phyloP scores from a whole-genome alignment of 2,329 filamentous ascomycete species.

The Scedosporium boydii region DNA sequence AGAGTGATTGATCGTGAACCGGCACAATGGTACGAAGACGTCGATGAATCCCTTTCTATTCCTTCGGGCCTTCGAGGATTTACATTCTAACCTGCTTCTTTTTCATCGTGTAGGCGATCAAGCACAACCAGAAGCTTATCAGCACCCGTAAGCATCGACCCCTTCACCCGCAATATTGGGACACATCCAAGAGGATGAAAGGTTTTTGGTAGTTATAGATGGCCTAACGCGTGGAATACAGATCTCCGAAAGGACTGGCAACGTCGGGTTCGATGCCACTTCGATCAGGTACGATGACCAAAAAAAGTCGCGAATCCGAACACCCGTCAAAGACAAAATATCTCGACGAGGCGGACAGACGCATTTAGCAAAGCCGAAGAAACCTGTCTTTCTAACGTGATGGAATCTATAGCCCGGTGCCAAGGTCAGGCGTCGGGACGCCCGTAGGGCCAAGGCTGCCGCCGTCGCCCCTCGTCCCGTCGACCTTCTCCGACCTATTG shows the following conservation, averaged over 20 bases:
- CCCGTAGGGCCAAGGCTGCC: slow-evolving; percentile 89
- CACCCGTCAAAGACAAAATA: neutral
- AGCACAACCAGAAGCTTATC: slow-evolving; percentile 98
- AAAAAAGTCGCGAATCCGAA: neutral
- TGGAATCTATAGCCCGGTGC: slow-evolving; percentile 64
- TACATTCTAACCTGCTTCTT: slow-evolving; percentile 14
- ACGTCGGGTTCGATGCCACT: slow-evolving; percentile 96
- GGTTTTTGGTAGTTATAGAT: slow-evolving; percentile 11
- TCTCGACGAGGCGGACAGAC: neutral
- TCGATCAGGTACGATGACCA: slow-evolving; percentile 78
- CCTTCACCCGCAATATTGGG: neutral
- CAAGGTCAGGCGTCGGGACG: slow-evolving; percentile 86
- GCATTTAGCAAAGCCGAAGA: neutral
- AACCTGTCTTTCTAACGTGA: slow-evolving; percentile 14
- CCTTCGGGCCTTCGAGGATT: slow-evolving; percentile 21
- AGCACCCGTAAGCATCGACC: slow-evolving; percentile 69
- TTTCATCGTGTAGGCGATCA: slow-evolving; percentile 66
- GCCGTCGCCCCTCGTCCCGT: slow-evolving; percentile 91
- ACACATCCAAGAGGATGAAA: neutral
- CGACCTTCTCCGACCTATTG: slow-evolving; percentile 92
- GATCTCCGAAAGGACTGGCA: slow-evolving; percentile 99
- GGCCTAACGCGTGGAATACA: slow-evolving; percentile 37
- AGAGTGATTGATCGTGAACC: slow-evolving; percentile 42
- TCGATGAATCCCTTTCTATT: slow-evolving; percentile 4
- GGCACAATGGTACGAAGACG: slow-evolving; percentile 40